Evolutionary conservation across 2,329 filamentous ascomycete genomes (phyloP).

Genomic region (Neonectria neomacrospora): DNA sequence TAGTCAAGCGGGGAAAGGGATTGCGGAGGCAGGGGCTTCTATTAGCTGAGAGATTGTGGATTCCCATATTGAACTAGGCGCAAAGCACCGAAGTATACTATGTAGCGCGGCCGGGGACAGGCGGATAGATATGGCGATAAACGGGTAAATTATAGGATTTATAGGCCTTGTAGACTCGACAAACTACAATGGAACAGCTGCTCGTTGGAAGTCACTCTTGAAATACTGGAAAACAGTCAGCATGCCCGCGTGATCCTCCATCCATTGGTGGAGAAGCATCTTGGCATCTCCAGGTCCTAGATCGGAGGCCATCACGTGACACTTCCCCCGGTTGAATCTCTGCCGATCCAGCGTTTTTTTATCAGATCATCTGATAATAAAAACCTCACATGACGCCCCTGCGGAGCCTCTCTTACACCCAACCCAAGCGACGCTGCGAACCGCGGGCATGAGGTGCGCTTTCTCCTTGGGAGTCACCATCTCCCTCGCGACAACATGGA

Average conservation of each 20-base stretch:
- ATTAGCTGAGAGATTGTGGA: not conserved
- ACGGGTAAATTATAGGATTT: not conserved
- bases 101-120: not conserved
- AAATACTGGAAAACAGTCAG: not conserved
- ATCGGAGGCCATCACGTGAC: not conserved
- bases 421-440: constrained; percentile 14
- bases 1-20: not conserved
- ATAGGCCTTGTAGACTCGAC: not conserved
- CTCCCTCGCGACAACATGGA: constrained; percentile 10
- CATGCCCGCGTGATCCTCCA: not conserved
- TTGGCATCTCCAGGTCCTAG: not conserved
- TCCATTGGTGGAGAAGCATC: not conserved
- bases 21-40: not conserved
- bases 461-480: not conserved
- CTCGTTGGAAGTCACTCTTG: not conserved
- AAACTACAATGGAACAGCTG: not conserved
- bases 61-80: not conserved
- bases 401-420: not conserved
- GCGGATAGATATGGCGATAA: not conserved
- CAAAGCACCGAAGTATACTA: too few relatives aligned
- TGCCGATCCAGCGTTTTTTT: constrained; percentile 23
- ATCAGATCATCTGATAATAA: constrained; percentile 48
- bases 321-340: not conserved
- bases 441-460: constrained; percentile 35
- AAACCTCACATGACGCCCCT: constrained; percentile 31